Base-by-base conservation (phyloP, 139 green algal species). In the Ettlia oleoabundans region DNA sequence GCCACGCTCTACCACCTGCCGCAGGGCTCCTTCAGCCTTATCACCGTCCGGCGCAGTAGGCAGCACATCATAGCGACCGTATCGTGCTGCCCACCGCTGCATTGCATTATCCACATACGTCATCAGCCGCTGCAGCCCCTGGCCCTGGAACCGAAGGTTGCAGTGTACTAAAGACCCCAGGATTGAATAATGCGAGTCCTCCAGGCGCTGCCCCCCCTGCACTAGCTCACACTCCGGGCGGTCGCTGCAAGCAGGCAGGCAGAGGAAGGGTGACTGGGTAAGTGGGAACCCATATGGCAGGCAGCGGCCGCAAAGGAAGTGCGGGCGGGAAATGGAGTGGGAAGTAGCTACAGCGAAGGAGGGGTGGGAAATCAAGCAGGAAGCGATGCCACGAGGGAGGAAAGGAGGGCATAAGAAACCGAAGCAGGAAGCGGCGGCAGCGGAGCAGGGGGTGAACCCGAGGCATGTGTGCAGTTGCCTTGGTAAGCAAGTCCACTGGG, bases 111-210 rank as follows among this genome's bases (percentile, higher is more conserved):
- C 43, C n/a, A 80, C 35, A 88, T 91, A 61, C 43, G 66, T 28
- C 38, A 87, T 24, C 82, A 78, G 28, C 64, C 86, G 53, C 58
- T 90, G 41, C 83, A 69, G 32, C 52, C 90, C 15, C 30, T 81
- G 1, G 84, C 89, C 69, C 38, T 13, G 4, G 35, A 84, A 55
- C 4, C 74, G 30, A 68, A 91, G 22, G 62, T 67, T 58, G 74
- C 86, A 78, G 55, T 77, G 32, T 33, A 75, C 77, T 63, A 82
- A 63, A 32, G 77, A 35, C 22, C 77, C 77, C 32, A 74, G 52
- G 21, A 72, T n/a, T 21, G 32, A 4, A 42, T 66, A 66, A 19
- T 65, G 61, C 0, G 63, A 42, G 15, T 82, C 77, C 64, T 66
- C 32, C 10, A 47, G 43, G 4, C 64, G 63, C 9, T 3, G 2